These are phyloP conservation scores for Aleurites moluccanus DNA, from an alignment of 441 rosid species.

Conservation along the genomic window DNA sequence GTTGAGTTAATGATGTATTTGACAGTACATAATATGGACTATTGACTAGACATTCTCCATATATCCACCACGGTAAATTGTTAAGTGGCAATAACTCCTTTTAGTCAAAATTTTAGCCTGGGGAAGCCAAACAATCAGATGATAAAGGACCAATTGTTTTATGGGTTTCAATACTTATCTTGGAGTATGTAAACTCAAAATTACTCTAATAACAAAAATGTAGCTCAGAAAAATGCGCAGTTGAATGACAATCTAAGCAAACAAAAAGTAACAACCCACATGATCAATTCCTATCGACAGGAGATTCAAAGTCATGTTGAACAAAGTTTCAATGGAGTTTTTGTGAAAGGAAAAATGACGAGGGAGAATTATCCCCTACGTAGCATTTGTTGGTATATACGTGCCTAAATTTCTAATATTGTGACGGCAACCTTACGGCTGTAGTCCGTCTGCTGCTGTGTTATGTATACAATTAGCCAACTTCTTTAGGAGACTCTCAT, in stretches of 20 bases:
- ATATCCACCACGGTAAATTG: too few relatives aligned
- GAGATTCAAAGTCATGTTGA: not conserved
- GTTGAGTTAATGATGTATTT: too few relatives aligned
- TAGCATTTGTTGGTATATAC: constrained; percentile 27
- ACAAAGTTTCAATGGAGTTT: not conserved
- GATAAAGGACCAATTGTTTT: not conserved
- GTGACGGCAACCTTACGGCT: constrained; percentile 29
- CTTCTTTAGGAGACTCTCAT: constrained; percentile 6
- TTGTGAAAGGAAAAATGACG: not conserved
- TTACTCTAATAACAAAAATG: too few relatives aligned
- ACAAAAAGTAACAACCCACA: not conserved
- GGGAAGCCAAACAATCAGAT: not conserved
- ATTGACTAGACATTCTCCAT: too few relatives aligned
- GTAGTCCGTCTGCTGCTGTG: constrained; percentile 17
- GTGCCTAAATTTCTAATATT: constrained; percentile 14
- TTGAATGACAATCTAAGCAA: not conserved
- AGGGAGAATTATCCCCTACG: not conserved
- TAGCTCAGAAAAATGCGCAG: not conserved
- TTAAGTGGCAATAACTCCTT: too few relatives aligned
- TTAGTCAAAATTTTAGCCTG: not conserved
- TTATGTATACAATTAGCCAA: constrained; percentile 1
- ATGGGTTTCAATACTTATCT: not conserved
- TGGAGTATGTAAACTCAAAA: not conserved
- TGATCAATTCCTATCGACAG: not conserved
- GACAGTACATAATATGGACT: too few relatives aligned